Conservation (phyloP, 2,329 filamentous ascomycete species). For the Fusarium denticulatum region DNA sequence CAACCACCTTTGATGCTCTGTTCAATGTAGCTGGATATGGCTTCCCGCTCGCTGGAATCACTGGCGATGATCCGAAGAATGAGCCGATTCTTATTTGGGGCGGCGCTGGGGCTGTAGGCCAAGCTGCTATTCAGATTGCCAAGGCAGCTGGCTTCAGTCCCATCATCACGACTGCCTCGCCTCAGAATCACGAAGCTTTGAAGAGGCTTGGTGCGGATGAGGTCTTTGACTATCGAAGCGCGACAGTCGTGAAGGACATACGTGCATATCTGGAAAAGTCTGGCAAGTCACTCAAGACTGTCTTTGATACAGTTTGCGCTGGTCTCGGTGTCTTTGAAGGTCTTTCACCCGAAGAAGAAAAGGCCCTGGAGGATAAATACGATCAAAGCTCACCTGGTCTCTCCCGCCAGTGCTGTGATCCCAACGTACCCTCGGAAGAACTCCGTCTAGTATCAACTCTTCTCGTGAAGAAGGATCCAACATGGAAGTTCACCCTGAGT, state of each 20-base stretch:
- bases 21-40: not conserved
- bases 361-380: not conserved
- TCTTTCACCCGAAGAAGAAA: not conserved
- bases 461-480: not conserved
- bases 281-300: not conserved
- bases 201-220: not conserved
- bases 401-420: slow-evolving; percentile 1
- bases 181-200: not conserved
- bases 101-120: not conserved
- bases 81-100: slow-evolving; percentile 15
- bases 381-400: not conserved
- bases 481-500: not conserved
- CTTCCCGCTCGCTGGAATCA: not conserved
- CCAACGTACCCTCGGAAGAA: accelerated
- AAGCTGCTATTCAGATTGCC: slow-evolving; percentile 13
- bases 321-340: slow-evolving; percentile 8
- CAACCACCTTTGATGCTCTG: not conserved
- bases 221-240: not conserved
- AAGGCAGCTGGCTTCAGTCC: slow-evolving; percentile 15
- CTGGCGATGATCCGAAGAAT: not conserved
- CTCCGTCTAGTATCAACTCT: not conserved
- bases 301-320: not conserved
- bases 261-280: not conserved
- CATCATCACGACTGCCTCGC: slow-evolving; percentile 11
- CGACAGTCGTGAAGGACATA: not conserved